phyloP scores from a whole-genome alignment of 768 basidiomycete genomes.

The Infundibulicybe gibba region DNA sequence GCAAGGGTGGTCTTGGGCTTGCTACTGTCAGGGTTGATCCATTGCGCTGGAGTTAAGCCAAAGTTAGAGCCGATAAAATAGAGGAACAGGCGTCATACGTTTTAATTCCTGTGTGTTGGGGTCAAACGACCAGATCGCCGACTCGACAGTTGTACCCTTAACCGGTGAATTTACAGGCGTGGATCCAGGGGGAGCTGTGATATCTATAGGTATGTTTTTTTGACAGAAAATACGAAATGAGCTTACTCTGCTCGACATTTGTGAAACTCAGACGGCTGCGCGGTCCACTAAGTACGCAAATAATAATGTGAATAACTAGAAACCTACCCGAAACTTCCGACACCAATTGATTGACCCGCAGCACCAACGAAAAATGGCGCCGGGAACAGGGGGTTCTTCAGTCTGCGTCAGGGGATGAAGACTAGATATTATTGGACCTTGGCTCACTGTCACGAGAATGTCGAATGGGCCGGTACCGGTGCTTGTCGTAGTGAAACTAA shows the following conservation, averaged over 20 bases:
- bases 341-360: conserved; percentile 8
- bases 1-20: conserved; percentile 32
- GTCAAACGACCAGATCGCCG: conserved; percentile 44
- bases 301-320: background rate
- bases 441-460: conserved; percentile 32
- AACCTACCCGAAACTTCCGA: conserved; percentile 15
- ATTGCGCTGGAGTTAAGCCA: conserved; percentile 30
- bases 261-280: conserved; percentile 29
- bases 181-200: conserved; percentile 27
- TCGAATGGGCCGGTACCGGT: conserved; percentile 22
- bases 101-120: conserved; percentile 31
- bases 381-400: conserved; percentile 36
- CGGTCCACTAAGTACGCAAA: background rate
- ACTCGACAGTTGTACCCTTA: conserved; percentile 26
- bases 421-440: background rate
- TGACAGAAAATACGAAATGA: background rate
- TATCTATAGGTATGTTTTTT: background rate
- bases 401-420: background rate
- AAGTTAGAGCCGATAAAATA: background rate
- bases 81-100: conserved; percentile 21
- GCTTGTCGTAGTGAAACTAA: conserved; percentile 23
- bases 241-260: conserved; percentile 32
- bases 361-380: conserved; percentile 37
- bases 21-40: conserved; percentile 40
- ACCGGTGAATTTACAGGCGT: conserved; percentile 21